A percentile compares a stretch with the other conserved stretches of the same genome.
These are phyloP conservation scores for Teratosphaeria nubilosa DNA, from an alignment of 2,329 filamentous ascomycete genomes.

Conservation along the genomic window DNA sequence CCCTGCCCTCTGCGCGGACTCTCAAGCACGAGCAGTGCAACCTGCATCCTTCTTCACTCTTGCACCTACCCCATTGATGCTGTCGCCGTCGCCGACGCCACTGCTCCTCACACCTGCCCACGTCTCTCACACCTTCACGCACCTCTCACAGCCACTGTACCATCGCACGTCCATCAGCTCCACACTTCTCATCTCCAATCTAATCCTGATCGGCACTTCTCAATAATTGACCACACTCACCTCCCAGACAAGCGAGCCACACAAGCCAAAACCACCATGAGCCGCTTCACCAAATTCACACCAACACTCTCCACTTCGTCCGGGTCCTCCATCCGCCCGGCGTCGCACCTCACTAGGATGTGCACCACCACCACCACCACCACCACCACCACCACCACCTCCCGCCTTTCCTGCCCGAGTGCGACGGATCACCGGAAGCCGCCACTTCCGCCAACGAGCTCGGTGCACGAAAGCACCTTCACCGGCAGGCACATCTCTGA, in stretches of 20 bases:
- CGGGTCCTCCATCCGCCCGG: not conserved
- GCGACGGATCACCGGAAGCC: not conserved
- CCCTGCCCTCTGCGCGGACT: not conserved
- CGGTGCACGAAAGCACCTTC: not conserved
- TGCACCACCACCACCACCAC: not conserved
- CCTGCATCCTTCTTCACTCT: not conserved
- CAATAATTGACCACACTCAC: not conserved
- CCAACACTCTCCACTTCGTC: not conserved
- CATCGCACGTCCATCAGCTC: not conserved
- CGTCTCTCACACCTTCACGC: not conserved
- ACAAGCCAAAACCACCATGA: not conserved
- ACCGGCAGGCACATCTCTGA: not conserved
- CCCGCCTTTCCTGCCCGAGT: not conserved
- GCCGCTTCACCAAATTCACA: not conserved
- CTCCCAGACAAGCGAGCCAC: not conserved
- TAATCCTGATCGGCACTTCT: not conserved
- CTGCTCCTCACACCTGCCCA: not conserved
- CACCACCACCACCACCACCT: not conserved
- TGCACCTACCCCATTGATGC: not conserved
- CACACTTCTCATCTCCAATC: not conserved
- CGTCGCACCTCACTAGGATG: not conserved
- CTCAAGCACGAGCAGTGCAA: not conserved
- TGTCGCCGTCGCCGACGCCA: too few species aligned
- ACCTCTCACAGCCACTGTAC: not conserved
- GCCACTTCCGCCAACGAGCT: not conserved